Conservation (phyloP, 306 rosid genomes). For the Ormosia emarginata region DNA sequence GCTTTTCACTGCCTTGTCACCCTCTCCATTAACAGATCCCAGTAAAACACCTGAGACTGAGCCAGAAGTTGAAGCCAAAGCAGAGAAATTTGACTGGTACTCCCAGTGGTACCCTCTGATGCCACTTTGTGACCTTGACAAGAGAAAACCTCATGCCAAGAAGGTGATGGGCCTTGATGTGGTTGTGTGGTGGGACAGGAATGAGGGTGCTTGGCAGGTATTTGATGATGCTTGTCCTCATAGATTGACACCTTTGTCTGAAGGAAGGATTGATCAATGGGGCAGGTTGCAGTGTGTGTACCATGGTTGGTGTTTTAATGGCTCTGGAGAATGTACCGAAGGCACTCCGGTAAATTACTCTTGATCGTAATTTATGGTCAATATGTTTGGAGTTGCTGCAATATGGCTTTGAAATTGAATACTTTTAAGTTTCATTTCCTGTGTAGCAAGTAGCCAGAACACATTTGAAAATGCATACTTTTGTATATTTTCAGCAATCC, state of each 20-base stretch:
- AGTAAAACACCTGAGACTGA: constrained; percentile 32
- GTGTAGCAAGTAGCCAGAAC: background rate
- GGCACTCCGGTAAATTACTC: constrained; percentile 72
- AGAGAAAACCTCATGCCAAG: constrained; percentile 76
- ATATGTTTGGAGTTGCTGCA: background rate
- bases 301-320: constrained; percentile 96
- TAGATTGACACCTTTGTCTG: constrained; percentile 87
- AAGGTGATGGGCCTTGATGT: constrained; percentile 79
- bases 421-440: background rate
- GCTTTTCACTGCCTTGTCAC: constrained; percentile 52
- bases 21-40: constrained; percentile 49
- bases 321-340: constrained; percentile 75
- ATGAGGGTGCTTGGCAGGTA: constrained; percentile 80
- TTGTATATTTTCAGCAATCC: background rate
- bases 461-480: background rate
- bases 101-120: constrained; percentile 86
- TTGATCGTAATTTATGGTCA: background rate
- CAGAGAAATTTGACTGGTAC: constrained; percentile 73
- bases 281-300: constrained; percentile 94
- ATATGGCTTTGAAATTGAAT: background rate
- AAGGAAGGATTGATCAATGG: constrained; percentile 93
- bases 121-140: constrained; percentile 84
- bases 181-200: constrained; percentile 95
- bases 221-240: constrained; percentile 91
- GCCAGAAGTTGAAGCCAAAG: constrained; percentile 19